Conservation (phyloP, 306 rosid species). For the Oemleria cerasiformis region DNA sequence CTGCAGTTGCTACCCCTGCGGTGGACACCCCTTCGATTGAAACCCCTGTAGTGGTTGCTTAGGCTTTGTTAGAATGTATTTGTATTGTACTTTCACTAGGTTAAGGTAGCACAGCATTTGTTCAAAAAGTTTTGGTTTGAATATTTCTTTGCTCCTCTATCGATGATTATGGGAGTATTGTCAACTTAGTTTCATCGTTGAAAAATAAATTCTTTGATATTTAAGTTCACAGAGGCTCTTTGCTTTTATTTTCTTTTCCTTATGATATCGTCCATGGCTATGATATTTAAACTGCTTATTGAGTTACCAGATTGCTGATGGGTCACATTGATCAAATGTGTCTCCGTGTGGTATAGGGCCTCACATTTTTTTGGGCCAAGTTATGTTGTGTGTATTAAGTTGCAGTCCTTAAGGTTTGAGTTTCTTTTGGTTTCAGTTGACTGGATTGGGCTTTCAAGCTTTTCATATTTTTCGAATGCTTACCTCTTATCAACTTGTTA, state of each 20-base stretch:
- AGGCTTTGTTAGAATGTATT: conserved; percentile 28
- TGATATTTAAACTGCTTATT: conserved; percentile 10
- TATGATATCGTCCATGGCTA: background rate
- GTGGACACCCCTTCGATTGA: conserved; percentile 13
- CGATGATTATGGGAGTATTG: conserved; percentile 28
- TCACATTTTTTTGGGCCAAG: conserved; percentile 1
- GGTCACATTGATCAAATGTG: background rate
- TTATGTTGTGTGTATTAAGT: background rate
- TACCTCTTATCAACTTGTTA: background rate
- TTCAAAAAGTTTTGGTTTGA: conserved; percentile 36
- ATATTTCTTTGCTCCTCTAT: conserved; percentile 28
- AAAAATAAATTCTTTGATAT: conserved; percentile 25
- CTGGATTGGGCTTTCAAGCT: background rate
- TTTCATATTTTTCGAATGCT: background rate
- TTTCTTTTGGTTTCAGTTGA: background rate
- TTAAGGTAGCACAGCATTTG: conserved; percentile 30
- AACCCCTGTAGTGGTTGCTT: conserved; percentile 44
- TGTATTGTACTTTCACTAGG: conserved; percentile 26
- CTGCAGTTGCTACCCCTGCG: background rate
- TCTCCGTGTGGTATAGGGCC: background rate
- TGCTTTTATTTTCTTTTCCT: conserved; percentile 10
- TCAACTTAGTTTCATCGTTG: conserved; percentile 19
- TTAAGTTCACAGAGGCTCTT: conserved; percentile 6
- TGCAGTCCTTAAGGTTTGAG: background rate
- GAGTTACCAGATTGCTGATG: background rate